A percentile compares a stretch with the other conserved stretches of the same genome.
These are phyloP conservation scores for Danielia oregonensis DNA, from an alignment of 805 yeast genomes.

Conservation along the genomic window DNA sequence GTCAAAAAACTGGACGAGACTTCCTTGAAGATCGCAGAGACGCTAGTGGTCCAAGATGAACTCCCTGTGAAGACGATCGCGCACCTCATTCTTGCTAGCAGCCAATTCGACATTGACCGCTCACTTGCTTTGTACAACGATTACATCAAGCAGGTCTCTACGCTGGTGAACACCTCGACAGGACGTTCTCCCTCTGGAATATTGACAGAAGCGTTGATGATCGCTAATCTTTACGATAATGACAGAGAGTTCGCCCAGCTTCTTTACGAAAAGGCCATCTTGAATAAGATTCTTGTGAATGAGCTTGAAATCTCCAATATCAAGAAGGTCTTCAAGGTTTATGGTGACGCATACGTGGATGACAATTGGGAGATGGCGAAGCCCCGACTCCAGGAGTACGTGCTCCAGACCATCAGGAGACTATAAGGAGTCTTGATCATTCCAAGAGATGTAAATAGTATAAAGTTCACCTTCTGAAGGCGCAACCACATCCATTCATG, in stretches of 20 bases:
- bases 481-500: too few relatives aligned
- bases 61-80: constrained; percentile 33
- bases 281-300: constrained; percentile 32
- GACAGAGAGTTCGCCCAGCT: constrained; percentile 56
- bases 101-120: constrained; percentile 35
- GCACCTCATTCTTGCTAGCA: constrained; percentile 38
- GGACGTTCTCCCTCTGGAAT: constrained; percentile 40
- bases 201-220: constrained; percentile 45
- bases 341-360: constrained; percentile 48
- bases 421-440: too few relatives aligned
- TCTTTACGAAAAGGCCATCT: constrained; percentile 44
- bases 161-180: constrained; percentile 22
- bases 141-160: constrained; percentile 36
- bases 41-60: constrained; percentile 24
- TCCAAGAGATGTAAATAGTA: too few relatives aligned
- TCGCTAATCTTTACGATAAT: constrained; percentile 39
- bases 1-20: constrained; percentile 23
- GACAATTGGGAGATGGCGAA: constrained; percentile 30
- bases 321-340: constrained; percentile 42
- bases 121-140: constrained; percentile 45
- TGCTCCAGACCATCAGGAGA: constrained; percentile 10
- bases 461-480: too few relatives aligned
- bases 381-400: constrained; percentile 27
- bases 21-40: constrained; percentile 36
- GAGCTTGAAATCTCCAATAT: constrained; percentile 39